Evolutionary conservation across 2,329 filamentous ascomycete genomes (phyloP).

Genomic region (Coniochaeta pulveracea): DNA sequence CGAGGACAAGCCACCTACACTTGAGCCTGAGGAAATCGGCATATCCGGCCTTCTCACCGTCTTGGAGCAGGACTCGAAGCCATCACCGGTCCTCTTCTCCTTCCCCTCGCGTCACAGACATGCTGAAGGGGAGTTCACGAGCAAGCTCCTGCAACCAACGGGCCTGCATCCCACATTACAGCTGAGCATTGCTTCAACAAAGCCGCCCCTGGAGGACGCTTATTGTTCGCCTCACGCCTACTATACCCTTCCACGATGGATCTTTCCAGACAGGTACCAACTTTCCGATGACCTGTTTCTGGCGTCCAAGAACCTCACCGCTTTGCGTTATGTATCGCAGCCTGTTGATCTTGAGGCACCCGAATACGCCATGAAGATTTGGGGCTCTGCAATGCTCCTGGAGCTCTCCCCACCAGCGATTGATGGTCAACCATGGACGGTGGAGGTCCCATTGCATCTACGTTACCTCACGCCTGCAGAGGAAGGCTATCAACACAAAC

Average conservation of each 20-base stretch:
- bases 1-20: conserved; percentile 43
- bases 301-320: conserved; percentile 63
- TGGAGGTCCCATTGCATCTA: conserved; percentile 70
- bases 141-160: conserved; percentile 56
- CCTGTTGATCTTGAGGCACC: conserved; percentile 87
- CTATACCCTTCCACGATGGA: conserved; percentile 65
- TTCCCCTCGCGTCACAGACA: conserved; percentile 71
- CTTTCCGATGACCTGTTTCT: conserved; percentile 68
- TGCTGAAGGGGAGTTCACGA: conserved; percentile 43
- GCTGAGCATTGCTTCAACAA: conserved; percentile 46
- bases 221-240: conserved; percentile 68
- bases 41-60: conserved; percentile 71
- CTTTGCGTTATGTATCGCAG: conserved; percentile 56
- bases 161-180: conserved; percentile 77
- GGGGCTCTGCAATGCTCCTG: conserved; percentile 72
- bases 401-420: conserved; percentile 50
- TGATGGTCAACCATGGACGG: conserved; percentile 38
- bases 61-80: conserved; percentile 60
- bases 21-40: conserved; percentile 63
- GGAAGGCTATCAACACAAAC: conserved; percentile 39
- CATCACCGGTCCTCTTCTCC: conserved; percentile 69
- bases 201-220: conserved; percentile 38
- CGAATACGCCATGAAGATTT: conserved; percentile 61
- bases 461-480: conserved; percentile 62
- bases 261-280: conserved; percentile 87